These are phyloP conservation scores for Articulospora tetracladia DNA, from an alignment of 495 filamentous ascomycete genomes.

Conservation along the genomic window DNA sequence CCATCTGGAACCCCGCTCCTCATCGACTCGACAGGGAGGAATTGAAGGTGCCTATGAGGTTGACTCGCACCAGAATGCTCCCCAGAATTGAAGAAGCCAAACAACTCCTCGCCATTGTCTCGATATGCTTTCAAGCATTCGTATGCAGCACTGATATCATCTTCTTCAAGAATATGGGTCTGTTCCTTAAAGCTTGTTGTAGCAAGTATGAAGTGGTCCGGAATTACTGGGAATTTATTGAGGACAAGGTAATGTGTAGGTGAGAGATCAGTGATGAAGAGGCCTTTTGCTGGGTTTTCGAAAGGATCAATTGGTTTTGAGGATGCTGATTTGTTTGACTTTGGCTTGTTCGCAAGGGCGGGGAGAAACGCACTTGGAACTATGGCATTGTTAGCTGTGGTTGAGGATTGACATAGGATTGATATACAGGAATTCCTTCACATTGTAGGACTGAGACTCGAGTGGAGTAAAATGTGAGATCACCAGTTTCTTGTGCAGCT, in stretches of 20 bases:
- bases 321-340: slow-evolving; percentile 35
- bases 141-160: slow-evolving; percentile 63
- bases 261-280: slow-evolving; percentile 58
- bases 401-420: not conserved
- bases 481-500: slow-evolving; percentile 20
- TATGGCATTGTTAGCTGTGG: slow-evolving; percentile 23
- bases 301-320: slow-evolving; percentile 62
- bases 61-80: slow-evolving; percentile 74
- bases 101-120: slow-evolving; percentile 42
- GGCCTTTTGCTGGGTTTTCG: slow-evolving; percentile 55
- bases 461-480: slow-evolving; percentile 23
- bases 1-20: slow-evolving; percentile 33
- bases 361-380: slow-evolving; percentile 80
- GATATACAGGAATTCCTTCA: slow-evolving; percentile 19
- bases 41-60: slow-evolving; percentile 75
- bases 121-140: slow-evolving; percentile 61
- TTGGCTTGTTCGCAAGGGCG: slow-evolving; percentile 72
- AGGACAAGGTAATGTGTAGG: slow-evolving; percentile 63
- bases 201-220: slow-evolving; percentile 74
- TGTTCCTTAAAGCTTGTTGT: slow-evolving; percentile 65
- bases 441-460: slow-evolving; percentile 18
- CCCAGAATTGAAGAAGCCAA: slow-evolving; percentile 83
- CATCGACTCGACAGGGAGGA: slow-evolving; percentile 70
- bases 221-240: slow-evolving; percentile 80
- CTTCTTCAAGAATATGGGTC: slow-evolving; percentile 60